Base-by-base conservation (phyloP, 1,284 basidiomycete species). In the Moesziomyces parantarcticus region DNA sequence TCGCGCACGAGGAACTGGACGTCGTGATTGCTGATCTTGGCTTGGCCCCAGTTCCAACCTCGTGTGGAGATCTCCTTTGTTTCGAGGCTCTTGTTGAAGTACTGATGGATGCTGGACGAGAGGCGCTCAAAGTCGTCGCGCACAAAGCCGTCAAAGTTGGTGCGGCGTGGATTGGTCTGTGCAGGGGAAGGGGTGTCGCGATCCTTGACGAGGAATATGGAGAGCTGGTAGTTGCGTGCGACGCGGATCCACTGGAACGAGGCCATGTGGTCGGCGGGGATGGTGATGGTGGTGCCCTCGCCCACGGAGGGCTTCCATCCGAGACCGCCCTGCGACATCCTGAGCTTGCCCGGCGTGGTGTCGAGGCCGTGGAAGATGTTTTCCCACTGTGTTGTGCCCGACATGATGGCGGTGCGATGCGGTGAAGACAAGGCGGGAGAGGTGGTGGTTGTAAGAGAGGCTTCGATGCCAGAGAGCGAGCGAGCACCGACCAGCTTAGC, bases 31-130 rank as follows among this genome's bases (percentile, higher is more conserved):
- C 67, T 78, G 42, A 83, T 72, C 46, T 78, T 62, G 10, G 80
- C 76, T 32, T 92, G 89, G 18, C 97, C 97, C 97, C 97, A 99
- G 84, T 99, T 99, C 94, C 94, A 99, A 1, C 97, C 97, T 82
- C 94, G 93, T 81, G 95, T 89, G 9, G 92, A 91, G 20, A 91
- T 87, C 78, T 99, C 97, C 83, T 90, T 90, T 13, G 89, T 89
- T 82, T 98, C 96, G 26, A 99, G 87, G 8, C 91, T 89, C 68
- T 95, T 87, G 61, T 88, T 89, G 86, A 94, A 98, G 93, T 93
- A 81, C 55, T 84, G 78, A 43, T 80, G 81, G 56, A 84, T 78
- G 40, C 81, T 68, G 42, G 81, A 75, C 11, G 78, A 71, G 46
- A 86, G 76, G 16, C 79, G 61, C 32, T 85, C 85, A 59, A 79